phyloP scores from a whole-genome alignment of 2,329 filamentous ascomycete species.

The Colletotrichum chrysophilum region DNA sequence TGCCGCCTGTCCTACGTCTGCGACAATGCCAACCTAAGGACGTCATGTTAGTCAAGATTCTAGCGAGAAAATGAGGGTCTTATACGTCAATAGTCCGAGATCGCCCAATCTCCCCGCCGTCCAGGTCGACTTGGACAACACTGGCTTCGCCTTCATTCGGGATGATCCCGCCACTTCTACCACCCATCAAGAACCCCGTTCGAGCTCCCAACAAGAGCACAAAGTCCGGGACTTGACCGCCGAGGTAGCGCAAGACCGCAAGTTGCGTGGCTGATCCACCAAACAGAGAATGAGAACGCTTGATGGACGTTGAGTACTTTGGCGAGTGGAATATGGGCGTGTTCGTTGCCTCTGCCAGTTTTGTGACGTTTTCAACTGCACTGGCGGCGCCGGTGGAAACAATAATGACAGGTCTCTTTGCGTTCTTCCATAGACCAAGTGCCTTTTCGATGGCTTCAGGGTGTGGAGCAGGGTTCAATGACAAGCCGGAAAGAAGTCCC shows the following conservation, averaged over 20 bases:
- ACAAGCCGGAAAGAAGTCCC: background rate
- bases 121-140: background rate
- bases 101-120: slow-evolving; percentile 1
- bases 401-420: background rate
- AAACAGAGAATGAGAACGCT: background rate
- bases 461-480: background rate
- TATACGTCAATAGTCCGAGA: background rate
- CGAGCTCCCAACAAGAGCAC: background rate
- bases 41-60: background rate
- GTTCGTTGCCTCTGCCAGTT: background rate
- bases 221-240: background rate
- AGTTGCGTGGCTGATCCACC: background rate
- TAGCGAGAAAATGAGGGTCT: background rate
- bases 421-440: background rate
- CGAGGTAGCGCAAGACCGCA: background rate
- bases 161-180: background rate
- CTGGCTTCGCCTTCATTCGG: background rate
- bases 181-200: background rate
- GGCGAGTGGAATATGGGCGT: slow-evolving; percentile 2
- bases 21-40: background rate
- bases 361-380: background rate
- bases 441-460: background rate
- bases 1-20: background rate
- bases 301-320: background rate
- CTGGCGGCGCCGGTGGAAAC: slow-evolving; percentile 3